Percentiles rank a stretch among this genome's conserved stretches.
phyloP scores from a whole-genome alignment of 805 yeast genomes.

The Candida odintsovae region DNA sequence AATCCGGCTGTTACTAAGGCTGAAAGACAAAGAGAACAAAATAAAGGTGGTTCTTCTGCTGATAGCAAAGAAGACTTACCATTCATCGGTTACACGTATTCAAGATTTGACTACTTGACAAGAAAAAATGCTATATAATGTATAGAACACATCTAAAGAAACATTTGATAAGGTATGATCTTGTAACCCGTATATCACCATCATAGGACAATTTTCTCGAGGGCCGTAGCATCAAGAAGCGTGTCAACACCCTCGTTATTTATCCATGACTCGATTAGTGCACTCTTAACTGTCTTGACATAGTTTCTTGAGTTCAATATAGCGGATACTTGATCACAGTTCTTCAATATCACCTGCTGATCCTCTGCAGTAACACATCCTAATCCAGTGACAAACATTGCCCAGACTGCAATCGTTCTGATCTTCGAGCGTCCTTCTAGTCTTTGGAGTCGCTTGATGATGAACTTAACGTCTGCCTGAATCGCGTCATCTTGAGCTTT shows the following conservation, averaged over 20 bases:
- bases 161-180: constrained; percentile 2
- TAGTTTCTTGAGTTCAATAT: neutral
- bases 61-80: constrained; percentile 85
- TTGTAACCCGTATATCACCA: neutral
- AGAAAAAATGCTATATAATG: constrained; percentile 48
- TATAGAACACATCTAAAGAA: neutral
- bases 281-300: neutral
- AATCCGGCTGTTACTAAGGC: constrained; percentile 70
- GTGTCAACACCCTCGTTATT: neutral
- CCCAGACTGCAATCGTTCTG: constrained; percentile 11
- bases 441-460: constrained; percentile 3
- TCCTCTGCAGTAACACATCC: constrained; percentile 7
- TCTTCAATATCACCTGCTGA: constrained; percentile 5
- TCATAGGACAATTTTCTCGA: neutral
- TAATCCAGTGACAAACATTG: constrained; percentile 15
- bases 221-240: neutral
- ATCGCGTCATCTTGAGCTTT: neutral
- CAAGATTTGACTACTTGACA: constrained; percentile 89
- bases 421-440: constrained; percentile 5
- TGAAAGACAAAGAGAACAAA: constrained; percentile 54
- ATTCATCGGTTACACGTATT: constrained; percentile 94
- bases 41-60: constrained; percentile 28
- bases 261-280: neutral
- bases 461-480: constrained; percentile 4
- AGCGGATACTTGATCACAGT: constrained; percentile 1